Evolutionary conservation across 441 rosid species (phyloP), one percentile per base, ranked within the genome.

Genomic region (Pelargonium fulgidum): DNA sequence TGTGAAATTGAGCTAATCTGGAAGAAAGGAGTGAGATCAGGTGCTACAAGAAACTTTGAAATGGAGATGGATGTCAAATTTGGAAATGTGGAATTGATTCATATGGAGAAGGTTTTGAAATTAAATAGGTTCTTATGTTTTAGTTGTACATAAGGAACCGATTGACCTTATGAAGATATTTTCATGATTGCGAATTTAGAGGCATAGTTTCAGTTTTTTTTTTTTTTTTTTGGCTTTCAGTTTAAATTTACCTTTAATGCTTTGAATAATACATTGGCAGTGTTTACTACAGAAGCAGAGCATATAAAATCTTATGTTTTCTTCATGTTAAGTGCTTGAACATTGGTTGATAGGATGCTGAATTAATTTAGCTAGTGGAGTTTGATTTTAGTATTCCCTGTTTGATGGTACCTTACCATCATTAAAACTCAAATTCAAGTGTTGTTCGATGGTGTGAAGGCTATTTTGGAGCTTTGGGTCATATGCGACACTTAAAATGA

Each of bases 1-100:
- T 52, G 59, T 19, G 39, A 52, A 52, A n/a, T 12, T 16, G 59
- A 14, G 59, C 22, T 52, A 19, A 52, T 52, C 17, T 14, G 19
- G 14, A 14, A 14, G 20, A 14, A 12, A 4, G 19, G 8, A 52
- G 22, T 14, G 59, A 52, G 9, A 14, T 52, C 13, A 19, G 16
- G 59, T 14, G 59, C 59, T 16, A 10, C 22, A 52, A 52, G 59
- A 52, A 52, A 22, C 59, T 52, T 52, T 52, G 59, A 52, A 52
- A 4, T 14, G 59, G 20, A 52, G 59, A 52, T n/a, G 19, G 20
- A 52, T 52, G 59, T 52, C 20, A 14, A 14, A 4, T 52, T 52
- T 52, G 56, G 56, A 50, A 50, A n/a, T 50, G 56, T 52, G 59
- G 20, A 52, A n/a, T 52, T 13, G 7, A 33, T 33, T 33, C 4